These are phyloP conservation scores for Pseudozyma flocculosa DNA, from an alignment of 1,284 basidiomycete species.

Conservation along the genomic window DNA sequence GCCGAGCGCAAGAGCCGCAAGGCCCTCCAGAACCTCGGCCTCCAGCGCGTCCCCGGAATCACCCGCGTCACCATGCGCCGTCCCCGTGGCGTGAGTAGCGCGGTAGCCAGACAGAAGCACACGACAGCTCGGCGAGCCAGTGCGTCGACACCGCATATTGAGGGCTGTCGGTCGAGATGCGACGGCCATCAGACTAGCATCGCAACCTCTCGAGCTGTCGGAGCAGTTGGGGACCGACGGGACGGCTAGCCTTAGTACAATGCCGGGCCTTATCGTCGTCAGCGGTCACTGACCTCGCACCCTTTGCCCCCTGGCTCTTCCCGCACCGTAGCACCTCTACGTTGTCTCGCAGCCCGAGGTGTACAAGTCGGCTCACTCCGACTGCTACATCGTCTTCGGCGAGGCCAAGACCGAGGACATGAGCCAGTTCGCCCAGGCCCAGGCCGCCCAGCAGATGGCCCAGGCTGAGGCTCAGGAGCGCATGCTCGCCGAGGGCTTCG, in stretches of 20 bases:
- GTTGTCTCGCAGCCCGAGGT: conserved; percentile 93
- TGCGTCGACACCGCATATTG: no score
- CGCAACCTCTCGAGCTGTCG: no score
- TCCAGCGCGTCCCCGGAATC: conserved; percentile 84
- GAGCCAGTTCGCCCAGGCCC: conserved; percentile 77
- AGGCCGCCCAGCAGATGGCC: conserved; percentile 79
- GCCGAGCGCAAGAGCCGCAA: conserved; percentile 58
- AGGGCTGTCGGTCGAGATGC: no score
- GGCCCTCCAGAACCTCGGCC: conserved; percentile 54
- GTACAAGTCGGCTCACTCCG: conserved; percentile 94
- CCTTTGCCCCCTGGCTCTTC: background rate
- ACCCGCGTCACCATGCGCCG: conserved; percentile 91
- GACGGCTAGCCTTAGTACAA: no score
- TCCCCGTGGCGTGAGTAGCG: conserved; percentile 78
- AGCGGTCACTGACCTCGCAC: background rate
- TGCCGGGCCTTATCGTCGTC: no score
- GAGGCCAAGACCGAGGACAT: conserved; percentile 97
- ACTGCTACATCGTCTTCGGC: conserved; percentile 98
- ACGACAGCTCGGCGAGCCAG: no score
- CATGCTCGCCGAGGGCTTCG: conserved; percentile 61
- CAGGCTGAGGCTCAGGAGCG: conserved; percentile 65
- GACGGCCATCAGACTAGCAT: no score
- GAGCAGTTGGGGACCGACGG: no score
- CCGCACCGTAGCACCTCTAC: conserved; percentile 83
- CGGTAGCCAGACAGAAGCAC: no score